Evolutionary conservation across 2,329 filamentous ascomycete genomes (phyloP).

Genomic region (Zopfia rhizophila): DNA sequence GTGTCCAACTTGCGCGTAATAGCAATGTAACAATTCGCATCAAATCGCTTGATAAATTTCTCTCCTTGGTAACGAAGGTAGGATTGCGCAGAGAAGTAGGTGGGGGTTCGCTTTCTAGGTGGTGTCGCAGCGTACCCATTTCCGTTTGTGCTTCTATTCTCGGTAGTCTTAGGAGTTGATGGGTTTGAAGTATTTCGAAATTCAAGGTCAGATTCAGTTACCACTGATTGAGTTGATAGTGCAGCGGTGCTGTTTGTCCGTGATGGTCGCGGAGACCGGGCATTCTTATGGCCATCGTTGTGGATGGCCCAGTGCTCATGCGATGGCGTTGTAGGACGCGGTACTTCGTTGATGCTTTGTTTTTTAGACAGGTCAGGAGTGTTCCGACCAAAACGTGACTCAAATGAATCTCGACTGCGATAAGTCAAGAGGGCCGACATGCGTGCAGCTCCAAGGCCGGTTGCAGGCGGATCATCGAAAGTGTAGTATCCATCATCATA

Average conservation of each 20-base stretch:
- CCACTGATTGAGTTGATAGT: slow-evolving; percentile 30
- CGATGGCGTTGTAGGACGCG: slow-evolving; percentile 57
- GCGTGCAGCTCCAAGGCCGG: slow-evolving; percentile 90
- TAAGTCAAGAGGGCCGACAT: slow-evolving; percentile 98
- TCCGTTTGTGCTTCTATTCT: slow-evolving; percentile 21
- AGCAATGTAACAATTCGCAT: slow-evolving; percentile 98
- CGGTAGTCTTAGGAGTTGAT: slow-evolving; percentile 37
- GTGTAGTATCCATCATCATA: slow-evolving; percentile 97
- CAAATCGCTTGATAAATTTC: slow-evolving; percentile 97
- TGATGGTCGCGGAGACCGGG: slow-evolving; percentile 56
- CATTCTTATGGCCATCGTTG: slow-evolving; percentile 62
- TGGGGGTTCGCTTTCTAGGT: slow-evolving; percentile 59
- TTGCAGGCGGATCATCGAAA: slow-evolving; percentile 84
- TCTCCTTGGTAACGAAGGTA: slow-evolving; percentile 96
- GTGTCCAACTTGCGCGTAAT: slow-evolving; percentile 98
- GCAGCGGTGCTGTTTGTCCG: slow-evolving; percentile 46
- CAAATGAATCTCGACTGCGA: slow-evolving; percentile 95
- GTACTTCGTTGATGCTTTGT: slow-evolving; percentile 80
- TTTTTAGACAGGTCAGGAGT: slow-evolving; percentile 84
- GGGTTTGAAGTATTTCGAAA: slow-evolving; percentile 56
- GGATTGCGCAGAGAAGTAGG: slow-evolving; percentile 98
- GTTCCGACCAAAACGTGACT: slow-evolving; percentile 93
- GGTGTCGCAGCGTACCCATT: slow-evolving; percentile 34
- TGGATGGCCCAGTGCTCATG: slow-evolving; percentile 63
- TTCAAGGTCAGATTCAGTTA: slow-evolving; percentile 55